Base-by-base conservation (phyloP, 2,329 filamentous ascomycete species). In the Fusarium sp. region DNA sequence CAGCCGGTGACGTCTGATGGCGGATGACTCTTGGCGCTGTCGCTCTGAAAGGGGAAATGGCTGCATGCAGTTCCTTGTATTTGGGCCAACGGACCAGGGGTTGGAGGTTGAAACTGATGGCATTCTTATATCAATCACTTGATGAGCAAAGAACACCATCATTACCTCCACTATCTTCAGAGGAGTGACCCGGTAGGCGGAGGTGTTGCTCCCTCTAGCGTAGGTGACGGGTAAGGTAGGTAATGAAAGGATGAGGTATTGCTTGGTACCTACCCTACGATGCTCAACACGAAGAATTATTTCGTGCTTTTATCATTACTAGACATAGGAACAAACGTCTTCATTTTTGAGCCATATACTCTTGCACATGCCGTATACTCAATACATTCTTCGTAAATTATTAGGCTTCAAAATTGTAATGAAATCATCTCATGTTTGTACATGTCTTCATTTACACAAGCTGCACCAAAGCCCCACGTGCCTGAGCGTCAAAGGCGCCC, bases 1-100 rank as follows among this genome's bases (percentile, higher is more conserved):
- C 48, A 52, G 48, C 59, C 62, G 32, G 72, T 70, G 72, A 75
- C 66, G 72, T 73, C 67, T 58, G 34, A 43, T 61, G 43, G 57
- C 23, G 57, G 45, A 14, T 66, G 52, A 58, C 50, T 63, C 37
- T 14, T 48, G 63, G 25, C 50, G 52, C 35, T 11, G 41, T 34
- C 50, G 11, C 27, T 64, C 35, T 64, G 32, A 30, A 64, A 54
- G 39, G 25, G 35, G 61, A 37, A 64, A 64, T 37, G 14, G 45
- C 2, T 56, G 50, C n/a, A 35, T 45, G 61, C 14, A 16, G 11
- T 43, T 64, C 25, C 50, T 43, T 43, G 48, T 34, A 35, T 45
- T 54, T n/a, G 60, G 20, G 25, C 48, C 61, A 37, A 58, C 27
- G 13, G 14, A 13, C 20, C 48, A 52, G 18, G 18, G 5, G 32